A percentile compares a stretch with the other conserved stretches of the same genome.
These are phyloP conservation scores for Rhizomucor miehei DNA, from an alignment of 371 early-diverging fungal species.

Conservation along the genomic window DNA sequence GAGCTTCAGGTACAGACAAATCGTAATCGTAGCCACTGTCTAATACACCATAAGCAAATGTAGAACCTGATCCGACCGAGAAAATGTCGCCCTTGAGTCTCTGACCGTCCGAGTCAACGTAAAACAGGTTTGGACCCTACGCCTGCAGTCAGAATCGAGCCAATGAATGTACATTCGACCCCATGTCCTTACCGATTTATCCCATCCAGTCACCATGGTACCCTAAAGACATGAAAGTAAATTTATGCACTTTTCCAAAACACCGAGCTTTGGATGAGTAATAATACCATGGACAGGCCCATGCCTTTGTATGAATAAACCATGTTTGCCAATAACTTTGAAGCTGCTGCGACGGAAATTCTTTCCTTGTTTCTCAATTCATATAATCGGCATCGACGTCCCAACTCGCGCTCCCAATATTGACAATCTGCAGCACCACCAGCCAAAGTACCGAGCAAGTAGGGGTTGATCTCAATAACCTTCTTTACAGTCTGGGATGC, in stretches of 20 bases:
- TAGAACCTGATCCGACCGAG: slow-evolving; percentile 98
- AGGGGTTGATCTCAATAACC: slow-evolving; percentile 99
- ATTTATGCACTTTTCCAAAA: not conserved
- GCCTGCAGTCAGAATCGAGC: not conserved
- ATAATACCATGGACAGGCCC: slow-evolving; percentile 93
- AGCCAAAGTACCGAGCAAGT: slow-evolving; percentile 99
- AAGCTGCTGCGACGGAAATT: slow-evolving; percentile 99
- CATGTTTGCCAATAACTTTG: slow-evolving; percentile 95
- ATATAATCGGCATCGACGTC: slow-evolving; percentile 93
- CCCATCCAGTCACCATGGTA: slow-evolving; percentile 99
- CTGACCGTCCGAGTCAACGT: slow-evolving; percentile 98
- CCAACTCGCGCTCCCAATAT: slow-evolving; percentile 99
- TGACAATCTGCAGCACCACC: slow-evolving; percentile 99
- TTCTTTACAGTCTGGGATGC: slow-evolving; percentile 99
- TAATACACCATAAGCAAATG: slow-evolving; percentile 98
- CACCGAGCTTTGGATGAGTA: no score
- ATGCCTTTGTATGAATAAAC: slow-evolving; percentile 98
- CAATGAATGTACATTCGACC: not conserved
- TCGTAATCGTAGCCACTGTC: slow-evolving; percentile 92
- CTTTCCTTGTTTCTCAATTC: slow-evolving; percentile 98
- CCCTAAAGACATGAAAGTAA: slow-evolving; percentile 61
- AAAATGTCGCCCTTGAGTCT: slow-evolving; percentile 93
- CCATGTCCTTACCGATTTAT: slow-evolving; percentile 68
- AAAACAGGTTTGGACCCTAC: slow-evolving; percentile 94
- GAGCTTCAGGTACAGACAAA: slow-evolving; percentile 90